A percentile compares a stretch with the other conserved stretches of the same genome.
Conservation (phyloP, 2,329 filamentous ascomycete species). For the Alternaria sp. region DNA sequence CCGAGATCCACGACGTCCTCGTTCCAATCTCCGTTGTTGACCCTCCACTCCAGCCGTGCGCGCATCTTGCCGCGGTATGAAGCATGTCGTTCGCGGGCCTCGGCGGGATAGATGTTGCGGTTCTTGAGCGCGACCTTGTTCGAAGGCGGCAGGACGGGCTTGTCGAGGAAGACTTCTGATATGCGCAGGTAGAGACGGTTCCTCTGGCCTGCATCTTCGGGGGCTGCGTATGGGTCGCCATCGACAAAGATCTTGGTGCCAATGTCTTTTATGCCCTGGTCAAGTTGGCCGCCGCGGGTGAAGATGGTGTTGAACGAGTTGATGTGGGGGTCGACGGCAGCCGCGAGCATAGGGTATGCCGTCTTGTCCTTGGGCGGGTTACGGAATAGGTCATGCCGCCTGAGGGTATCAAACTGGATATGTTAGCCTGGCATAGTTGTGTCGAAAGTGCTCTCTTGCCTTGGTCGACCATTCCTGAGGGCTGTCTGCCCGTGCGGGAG, state of each 20-base stretch:
- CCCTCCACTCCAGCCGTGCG: constrained; percentile 80
- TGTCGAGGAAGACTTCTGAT: constrained; percentile 82
- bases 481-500: constrained; percentile 52
- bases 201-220: constrained; percentile 65
- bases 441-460: constrained; percentile 2
- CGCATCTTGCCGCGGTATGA: constrained; percentile 89
- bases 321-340: constrained; percentile 88
- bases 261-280: constrained; percentile 84
- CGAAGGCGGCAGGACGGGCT: constrained; percentile 75
- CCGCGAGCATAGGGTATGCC: constrained; percentile 85
- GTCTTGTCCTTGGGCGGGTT: constrained; percentile 86
- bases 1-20: constrained; percentile 87
- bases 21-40: constrained; percentile 86
- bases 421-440: neutral
- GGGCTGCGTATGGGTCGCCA: constrained; percentile 63
- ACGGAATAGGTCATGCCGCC: constrained; percentile 86
- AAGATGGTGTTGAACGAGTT: constrained; percentile 96
- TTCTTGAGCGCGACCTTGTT: constrained; percentile 84
- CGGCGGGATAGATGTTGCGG: constrained; percentile 86
- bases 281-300: constrained; percentile 72
- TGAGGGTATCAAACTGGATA: constrained; percentile 73
- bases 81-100: constrained; percentile 91
- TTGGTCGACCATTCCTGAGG: constrained; percentile 75
- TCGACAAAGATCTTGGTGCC: constrained; percentile 88
- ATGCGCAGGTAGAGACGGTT: constrained; percentile 82